A percentile compares a stretch with the other conserved stretches of the same genome.
phyloP scores from a whole-genome alignment of 2,329 filamentous ascomycete species.

The Ceratocystis colombiana region DNA sequence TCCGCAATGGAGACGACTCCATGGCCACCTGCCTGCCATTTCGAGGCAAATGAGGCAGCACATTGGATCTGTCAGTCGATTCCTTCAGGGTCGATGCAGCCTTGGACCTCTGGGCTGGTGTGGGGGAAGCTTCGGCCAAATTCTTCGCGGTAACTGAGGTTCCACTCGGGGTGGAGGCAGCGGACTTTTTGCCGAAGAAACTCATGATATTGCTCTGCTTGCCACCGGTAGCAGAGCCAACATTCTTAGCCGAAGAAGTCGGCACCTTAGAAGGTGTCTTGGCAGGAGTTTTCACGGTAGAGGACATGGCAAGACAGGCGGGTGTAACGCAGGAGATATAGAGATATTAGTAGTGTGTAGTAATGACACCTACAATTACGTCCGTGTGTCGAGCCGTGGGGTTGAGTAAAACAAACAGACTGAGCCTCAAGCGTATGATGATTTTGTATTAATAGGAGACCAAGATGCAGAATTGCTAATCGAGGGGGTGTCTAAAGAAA shows the following conservation, averaged over 20 bases:
- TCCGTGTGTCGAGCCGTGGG: constrained; percentile 7
- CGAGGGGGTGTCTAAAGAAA: not conserved
- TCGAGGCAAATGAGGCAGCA: constrained; percentile 31
- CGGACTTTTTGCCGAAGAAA: constrained; percentile 36
- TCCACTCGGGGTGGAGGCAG: constrained; percentile 29
- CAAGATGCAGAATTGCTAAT: not conserved
- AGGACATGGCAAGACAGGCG: constrained; percentile 9
- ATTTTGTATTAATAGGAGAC: not conserved
- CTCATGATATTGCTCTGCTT: constrained; percentile 39
- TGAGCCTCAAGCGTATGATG: not conserved
- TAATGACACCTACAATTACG: not conserved
- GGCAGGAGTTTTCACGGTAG: constrained; percentile 15
- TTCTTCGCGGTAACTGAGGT: constrained; percentile 32
- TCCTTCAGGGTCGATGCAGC: constrained; percentile 31
- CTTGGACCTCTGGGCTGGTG: constrained; percentile 15
- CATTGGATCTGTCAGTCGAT: constrained; percentile 36
- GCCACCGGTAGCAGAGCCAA: constrained; percentile 27
- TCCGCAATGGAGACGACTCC: constrained; percentile 55
- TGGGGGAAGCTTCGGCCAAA: constrained; percentile 32
- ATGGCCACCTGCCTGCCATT: constrained; percentile 35
- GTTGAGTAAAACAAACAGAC: not conserved
- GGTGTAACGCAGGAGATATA: not conserved
- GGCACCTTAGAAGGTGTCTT: constrained; percentile 32
- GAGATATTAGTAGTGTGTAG: not conserved
- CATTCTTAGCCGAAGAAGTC: constrained; percentile 29